Conservation (phyloP, 495 filamentous ascomycete genomes). For the Parmelia sp. region DNA sequence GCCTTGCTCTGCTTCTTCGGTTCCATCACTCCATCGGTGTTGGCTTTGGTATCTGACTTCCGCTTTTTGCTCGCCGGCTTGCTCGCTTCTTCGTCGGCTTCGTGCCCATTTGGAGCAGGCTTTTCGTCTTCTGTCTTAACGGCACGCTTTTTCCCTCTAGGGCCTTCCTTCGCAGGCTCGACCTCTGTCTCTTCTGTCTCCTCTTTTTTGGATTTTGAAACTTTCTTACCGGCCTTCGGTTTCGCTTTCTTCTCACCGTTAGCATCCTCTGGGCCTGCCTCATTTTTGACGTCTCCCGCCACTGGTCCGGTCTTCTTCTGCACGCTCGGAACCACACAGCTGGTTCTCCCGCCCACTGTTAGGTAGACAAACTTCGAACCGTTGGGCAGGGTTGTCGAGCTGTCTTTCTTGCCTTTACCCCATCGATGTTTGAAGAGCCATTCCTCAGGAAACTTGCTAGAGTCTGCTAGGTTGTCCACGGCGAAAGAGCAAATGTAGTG, state of each 20-base stretch:
- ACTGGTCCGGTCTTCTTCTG: constrained; percentile 71
- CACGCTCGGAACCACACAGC: constrained; percentile 72
- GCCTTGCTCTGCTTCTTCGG: constrained; percentile 12
- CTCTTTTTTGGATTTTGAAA: not conserved
- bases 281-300: constrained; percentile 13
- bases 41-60: constrained; percentile 7
- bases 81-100: not conserved
- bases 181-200: constrained; percentile 6
- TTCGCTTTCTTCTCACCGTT: constrained; percentile 12
- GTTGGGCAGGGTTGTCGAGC: constrained; percentile 59
- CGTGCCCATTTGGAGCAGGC: constrained; percentile 1
- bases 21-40: not conserved
- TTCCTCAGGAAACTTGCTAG: constrained; percentile 72
- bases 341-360: constrained; percentile 84
- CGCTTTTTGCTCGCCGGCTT: constrained; percentile 19
- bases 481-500: constrained; percentile 72
- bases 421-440: constrained; percentile 93
- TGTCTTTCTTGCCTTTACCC: constrained; percentile 81
- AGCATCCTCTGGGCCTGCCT: not conserved
- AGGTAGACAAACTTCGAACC: constrained; percentile 77
- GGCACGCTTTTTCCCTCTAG: constrained; percentile 7
- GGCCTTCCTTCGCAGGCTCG: constrained; percentile 5
- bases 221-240: constrained; percentile 1
- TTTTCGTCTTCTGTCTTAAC: constrained; percentile 14
- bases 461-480: constrained; percentile 73